Percentiles rank a stretch among this genome's conserved stretches.
phyloP scores from a whole-genome alignment of 257 asterid species.

The Solanum chiquidenum region DNA sequence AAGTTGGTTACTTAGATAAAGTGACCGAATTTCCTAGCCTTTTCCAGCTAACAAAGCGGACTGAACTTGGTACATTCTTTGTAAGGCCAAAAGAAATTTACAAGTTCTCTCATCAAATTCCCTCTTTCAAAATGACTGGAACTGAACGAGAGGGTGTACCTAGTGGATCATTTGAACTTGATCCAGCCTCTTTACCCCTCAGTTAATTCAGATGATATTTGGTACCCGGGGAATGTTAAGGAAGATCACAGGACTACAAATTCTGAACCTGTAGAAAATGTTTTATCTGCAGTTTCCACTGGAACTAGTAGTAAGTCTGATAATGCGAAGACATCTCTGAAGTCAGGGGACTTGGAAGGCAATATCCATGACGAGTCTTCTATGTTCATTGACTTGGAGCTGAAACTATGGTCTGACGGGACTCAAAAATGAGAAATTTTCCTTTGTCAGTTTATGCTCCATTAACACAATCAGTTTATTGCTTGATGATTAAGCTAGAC shows the following conservation, averaged over 20 bases:
- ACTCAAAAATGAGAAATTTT: background rate
- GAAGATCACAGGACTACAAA: background rate
- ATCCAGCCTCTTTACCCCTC: constrained; percentile 57
- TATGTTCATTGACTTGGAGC: background rate
- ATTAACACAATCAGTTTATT: background rate
- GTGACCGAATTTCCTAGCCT: constrained; percentile 49
- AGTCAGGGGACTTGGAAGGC: constrained; percentile 4
- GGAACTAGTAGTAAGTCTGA: background rate
- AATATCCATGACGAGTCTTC: background rate
- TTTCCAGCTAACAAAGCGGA: constrained; percentile 17
- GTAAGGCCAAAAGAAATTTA: constrained; percentile 26
- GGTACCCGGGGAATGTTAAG: constrained; percentile 20
- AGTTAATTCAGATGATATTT: constrained; percentile 26
- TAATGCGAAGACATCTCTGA: background rate
- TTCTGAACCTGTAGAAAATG: constrained; percentile 4
- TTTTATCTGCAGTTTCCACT: background rate
- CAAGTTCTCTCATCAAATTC: constrained; percentile 54
- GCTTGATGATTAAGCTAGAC: background rate
- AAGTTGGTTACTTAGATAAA: constrained; percentile 46
- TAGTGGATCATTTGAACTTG: constrained; percentile 61
- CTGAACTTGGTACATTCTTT: background rate
- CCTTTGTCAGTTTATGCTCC: background rate
- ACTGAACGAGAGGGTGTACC: constrained; percentile 60
- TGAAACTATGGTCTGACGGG: background rate
- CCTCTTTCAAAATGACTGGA: constrained; percentile 40